Conservation (phyloP, 2,329 filamentous ascomycete genomes). For the Colletotrichum sp. region DNA sequence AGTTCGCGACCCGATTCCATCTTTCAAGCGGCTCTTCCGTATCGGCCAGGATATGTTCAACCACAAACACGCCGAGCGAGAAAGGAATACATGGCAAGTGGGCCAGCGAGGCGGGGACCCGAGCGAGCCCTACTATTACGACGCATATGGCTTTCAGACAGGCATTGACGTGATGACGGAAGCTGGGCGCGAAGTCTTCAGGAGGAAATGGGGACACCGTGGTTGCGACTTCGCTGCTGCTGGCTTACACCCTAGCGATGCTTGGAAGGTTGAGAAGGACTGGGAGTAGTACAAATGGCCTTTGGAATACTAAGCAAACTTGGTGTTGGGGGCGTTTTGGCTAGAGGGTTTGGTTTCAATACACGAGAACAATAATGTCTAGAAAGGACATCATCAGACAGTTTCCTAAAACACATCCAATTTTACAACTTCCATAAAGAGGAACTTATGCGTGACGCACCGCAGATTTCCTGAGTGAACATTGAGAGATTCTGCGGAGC, state of each 20-base stretch:
- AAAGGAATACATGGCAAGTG: constrained; percentile 58
- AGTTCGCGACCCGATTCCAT: neutral
- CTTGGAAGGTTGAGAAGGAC: constrained; percentile 50
- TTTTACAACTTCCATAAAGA: neutral
- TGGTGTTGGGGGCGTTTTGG: neutral
- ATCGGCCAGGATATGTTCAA: constrained; percentile 41
- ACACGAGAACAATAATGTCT: neutral
- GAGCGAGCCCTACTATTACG: constrained; percentile 58
- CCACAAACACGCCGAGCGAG: constrained; percentile 42
- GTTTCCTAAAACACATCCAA: neutral
- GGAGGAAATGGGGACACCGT: constrained; percentile 51
- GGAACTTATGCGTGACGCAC: rapidly evolving
- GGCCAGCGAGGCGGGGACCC: constrained; percentile 53
- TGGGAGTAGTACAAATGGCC: constrained; percentile 27
- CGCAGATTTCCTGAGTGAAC: neutral
- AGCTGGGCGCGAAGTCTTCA: constrained; percentile 44
- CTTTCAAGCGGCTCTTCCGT: constrained; percentile 21
- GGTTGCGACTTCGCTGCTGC: constrained; percentile 44
- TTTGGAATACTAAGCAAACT: neutral
- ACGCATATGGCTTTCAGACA: constrained; percentile 47
- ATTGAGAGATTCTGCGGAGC: rapidly evolving
- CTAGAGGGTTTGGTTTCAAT: neutral
- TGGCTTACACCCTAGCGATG: constrained; percentile 44
- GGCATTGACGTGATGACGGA: constrained; percentile 51
- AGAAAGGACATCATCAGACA: neutral